Evolutionary conservation across 2,329 filamentous ascomycete species (phyloP), one percentile per base, ranked within the genome.

Genomic region (Ustulina deusta): DNA sequence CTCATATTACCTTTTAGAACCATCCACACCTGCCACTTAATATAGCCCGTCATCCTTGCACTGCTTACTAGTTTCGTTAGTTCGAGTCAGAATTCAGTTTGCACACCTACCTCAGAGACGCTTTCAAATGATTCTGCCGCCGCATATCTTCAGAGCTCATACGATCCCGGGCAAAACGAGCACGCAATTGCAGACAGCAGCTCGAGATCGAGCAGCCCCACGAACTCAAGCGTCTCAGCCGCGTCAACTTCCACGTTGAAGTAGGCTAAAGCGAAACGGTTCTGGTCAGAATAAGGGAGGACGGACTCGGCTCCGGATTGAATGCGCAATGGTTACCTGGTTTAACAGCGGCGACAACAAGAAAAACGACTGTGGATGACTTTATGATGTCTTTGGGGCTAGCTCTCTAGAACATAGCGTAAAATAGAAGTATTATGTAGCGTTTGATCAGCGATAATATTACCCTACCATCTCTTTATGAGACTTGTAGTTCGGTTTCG

Each of bases 381-480:
- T 38, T 10, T 49, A 32, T 40, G n/a, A 20, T 29, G 13, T 44
- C 25, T 20, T 6, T 2, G 10, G 15, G 46, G 38, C 32, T 22
- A 27, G 49, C 25, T 29, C 4, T 20, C 40, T n/a, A 17, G 6
- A 6, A 15, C 17, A 15, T 3, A n/a, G 11, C 2, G 34, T 17
- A 2, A 36, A 52, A 11, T 51, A 65, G 34, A 42, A 4, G 9
- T 32, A 66, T 20, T 32, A 66, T 20, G 20, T 36, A 57, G 34
- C 34, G 20, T 56, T 22, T 20, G 15, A 42, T 36, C 11, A 60
- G 17, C 17, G 48, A 55, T 0, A 38, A 40, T 61, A 42, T n/a
- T 17, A 55, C n/a, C 17, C 32, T 13, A 4, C 32, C 4, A 22
- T 22, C 10, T 9, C 7, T 29, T 7, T n/a, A 6, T n/a, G 13